Conservation (phyloP, 352 stramenopile species). For the Phytophthora tentaculata region DNA sequence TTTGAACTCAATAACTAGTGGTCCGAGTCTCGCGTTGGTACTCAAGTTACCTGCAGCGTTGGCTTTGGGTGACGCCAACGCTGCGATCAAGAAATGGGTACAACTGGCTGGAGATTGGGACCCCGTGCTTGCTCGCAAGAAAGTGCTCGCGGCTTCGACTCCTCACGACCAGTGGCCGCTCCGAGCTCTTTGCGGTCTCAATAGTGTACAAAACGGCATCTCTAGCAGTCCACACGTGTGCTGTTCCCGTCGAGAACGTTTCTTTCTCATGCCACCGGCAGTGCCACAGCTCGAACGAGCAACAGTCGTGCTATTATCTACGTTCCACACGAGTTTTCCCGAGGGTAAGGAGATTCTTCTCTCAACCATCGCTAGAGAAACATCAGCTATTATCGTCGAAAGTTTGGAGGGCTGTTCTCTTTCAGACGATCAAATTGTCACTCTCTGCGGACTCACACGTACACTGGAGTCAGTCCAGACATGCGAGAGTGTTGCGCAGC, state of each 20-base stretch:
- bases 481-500: constrained; percentile 17
- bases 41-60: constrained; percentile 41
- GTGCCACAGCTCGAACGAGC: constrained; percentile 39
- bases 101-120: constrained; percentile 68
- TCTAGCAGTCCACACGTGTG: constrained; percentile 62
- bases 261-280: constrained; percentile 59
- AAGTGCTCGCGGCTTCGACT: constrained; percentile 41
- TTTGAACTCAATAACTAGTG: constrained; percentile 61
- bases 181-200: constrained; percentile 75
- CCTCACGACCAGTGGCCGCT: constrained; percentile 62
- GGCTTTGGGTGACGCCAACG: constrained; percentile 25
- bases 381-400: constrained; percentile 36
- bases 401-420: constrained; percentile 8
- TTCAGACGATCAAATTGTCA: constrained; percentile 20
- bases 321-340: constrained; percentile 37
- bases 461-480: constrained; percentile 7
- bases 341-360: constrained; percentile 35
- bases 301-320: constrained; percentile 46
- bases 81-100: constrained; percentile 39
- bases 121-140: constrained; percentile 46
- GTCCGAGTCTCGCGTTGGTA: constrained; percentile 68
- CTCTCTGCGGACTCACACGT: constrained; percentile 26
- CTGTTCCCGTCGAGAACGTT: constrained; percentile 66
- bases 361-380: constrained; percentile 32
- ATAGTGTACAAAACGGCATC: constrained; percentile 66